These are phyloP conservation scores for Helotiales sp. DNA, from an alignment of 2,329 filamentous ascomycete species.

Conservation along the genomic window DNA sequence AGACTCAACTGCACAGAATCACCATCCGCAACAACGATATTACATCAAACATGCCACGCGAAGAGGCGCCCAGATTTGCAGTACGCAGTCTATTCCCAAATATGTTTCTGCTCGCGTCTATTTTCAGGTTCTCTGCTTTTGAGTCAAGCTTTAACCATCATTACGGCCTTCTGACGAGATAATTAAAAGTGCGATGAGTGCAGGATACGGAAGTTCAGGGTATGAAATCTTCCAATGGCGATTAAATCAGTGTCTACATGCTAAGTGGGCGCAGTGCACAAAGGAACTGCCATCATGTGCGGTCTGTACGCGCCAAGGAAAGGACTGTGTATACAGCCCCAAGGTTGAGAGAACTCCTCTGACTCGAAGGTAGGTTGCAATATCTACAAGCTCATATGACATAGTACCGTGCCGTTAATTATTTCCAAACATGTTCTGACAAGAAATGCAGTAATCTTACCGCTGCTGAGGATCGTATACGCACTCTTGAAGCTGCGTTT, in stretches of 20 bases:
- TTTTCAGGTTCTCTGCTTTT: neutral
- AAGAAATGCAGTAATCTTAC: conserved; percentile 37
- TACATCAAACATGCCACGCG: conserved; percentile 5
- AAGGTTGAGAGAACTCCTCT: conserved; percentile 49
- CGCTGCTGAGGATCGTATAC: conserved; percentile 28
- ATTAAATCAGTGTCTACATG: neutral
- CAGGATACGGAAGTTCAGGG: conserved; percentile 11
- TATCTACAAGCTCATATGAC: neutral
- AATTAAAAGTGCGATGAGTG: conserved; percentile 10
- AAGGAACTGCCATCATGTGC: conserved; percentile 48
- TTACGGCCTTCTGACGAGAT: neutral
- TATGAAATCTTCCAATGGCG: neutral
- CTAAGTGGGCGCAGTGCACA: conserved; percentile 43
- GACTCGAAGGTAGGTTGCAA: conserved; percentile 38
- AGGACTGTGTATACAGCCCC: conserved; percentile 49
- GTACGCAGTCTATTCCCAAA: neutral
- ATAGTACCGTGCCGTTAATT: neutral
- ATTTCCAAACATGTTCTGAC: neutral
- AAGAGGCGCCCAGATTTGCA: conserved; percentile 4
- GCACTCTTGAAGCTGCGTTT: conserved; percentile 26
- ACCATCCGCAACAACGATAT: too few relatives aligned
- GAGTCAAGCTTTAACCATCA: neutral
- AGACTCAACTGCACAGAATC: too few relatives aligned
- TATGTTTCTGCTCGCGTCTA: neutral
- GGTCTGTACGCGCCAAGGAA: conserved; percentile 47